A percentile compares a stretch with the other conserved stretches of the same genome.
These are phyloP conservation scores for Kwoniella shivajii DNA, from an alignment of 1,284 basidiomycete genomes.

Conservation along the genomic window DNA sequence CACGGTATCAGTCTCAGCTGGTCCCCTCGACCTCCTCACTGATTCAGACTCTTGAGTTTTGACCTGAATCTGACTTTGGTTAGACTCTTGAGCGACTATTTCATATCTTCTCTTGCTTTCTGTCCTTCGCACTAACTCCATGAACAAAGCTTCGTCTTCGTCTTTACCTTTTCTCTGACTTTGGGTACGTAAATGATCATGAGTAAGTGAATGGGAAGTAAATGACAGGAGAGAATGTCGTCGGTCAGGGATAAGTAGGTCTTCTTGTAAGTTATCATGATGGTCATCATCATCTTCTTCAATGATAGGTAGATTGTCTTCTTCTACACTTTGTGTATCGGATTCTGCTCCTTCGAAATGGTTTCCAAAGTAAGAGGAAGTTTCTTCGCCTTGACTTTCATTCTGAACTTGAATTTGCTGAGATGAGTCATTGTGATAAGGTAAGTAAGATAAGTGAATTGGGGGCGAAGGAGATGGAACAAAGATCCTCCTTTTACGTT, in stretches of 20 bases:
- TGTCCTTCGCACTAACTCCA: background rate
- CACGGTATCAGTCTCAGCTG: no score
- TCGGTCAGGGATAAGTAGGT: background rate
- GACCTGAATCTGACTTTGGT: background rate
- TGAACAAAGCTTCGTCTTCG: background rate
- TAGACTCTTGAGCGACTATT: background rate
- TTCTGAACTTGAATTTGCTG: no score
- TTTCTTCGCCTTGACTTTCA: no score
- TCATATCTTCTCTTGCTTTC: conserved; percentile 2
- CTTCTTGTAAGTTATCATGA: background rate
- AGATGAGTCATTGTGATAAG: background rate
- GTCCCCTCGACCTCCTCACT: no score
- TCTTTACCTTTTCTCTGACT: background rate
- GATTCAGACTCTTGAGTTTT: background rate
- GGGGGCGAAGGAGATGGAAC: background rate
- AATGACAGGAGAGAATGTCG: background rate
- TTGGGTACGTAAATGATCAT: background rate
- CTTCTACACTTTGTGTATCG: background rate
- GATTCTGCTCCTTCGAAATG: no score
- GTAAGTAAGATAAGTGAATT: no score
- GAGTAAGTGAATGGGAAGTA: background rate
- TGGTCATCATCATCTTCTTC: background rate
- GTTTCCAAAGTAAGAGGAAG: no score
- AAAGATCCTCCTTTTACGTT: background rate
- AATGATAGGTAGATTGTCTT: background rate